phyloP scores from a whole-genome alignment of 1,139 yeast species.

The Yamadazyma blattariae region DNA sequence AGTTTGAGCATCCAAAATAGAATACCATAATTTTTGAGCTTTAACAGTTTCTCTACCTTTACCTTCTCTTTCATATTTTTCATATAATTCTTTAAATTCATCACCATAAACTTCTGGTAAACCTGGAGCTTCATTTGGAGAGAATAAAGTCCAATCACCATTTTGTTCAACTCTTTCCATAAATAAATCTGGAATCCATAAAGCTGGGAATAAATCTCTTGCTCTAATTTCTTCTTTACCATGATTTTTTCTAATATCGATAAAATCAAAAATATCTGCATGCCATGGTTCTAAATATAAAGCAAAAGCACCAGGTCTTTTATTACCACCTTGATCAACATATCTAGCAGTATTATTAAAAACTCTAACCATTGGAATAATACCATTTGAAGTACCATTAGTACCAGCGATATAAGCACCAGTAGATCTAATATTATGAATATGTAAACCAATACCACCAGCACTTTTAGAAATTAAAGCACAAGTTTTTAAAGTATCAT shows the following conservation, averaged over 20 bases:
- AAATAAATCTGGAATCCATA: slow-evolving; percentile 88
- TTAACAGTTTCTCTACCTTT: slow-evolving; percentile 69
- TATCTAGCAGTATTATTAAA: slow-evolving; percentile 90
- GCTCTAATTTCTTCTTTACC: slow-evolving; percentile 92
- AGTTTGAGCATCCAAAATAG: slow-evolving; percentile 83
- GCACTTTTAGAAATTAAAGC: slow-evolving; percentile 88
- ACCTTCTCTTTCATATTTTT: slow-evolving; percentile 67
- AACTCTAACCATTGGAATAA: slow-evolving; percentile 87
- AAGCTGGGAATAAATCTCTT: slow-evolving; percentile 85
- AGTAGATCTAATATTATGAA: slow-evolving; percentile 79
- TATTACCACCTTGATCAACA: slow-evolving; percentile 93
- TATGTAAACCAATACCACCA: slow-evolving; percentile 86
- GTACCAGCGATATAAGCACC: slow-evolving; percentile 89
- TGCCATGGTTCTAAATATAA: slow-evolving; percentile 92
- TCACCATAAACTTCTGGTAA: slow-evolving; percentile 78
- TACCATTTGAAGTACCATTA: slow-evolving; percentile 85
- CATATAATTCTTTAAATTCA: slow-evolving; percentile 70
- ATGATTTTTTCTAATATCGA: slow-evolving; percentile 84
- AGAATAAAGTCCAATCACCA: slow-evolving; percentile 80
- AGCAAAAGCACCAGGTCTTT: slow-evolving; percentile 93
- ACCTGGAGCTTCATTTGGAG: slow-evolving; percentile 88
- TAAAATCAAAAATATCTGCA: slow-evolving; percentile 77
- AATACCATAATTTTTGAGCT: slow-evolving; percentile 88
- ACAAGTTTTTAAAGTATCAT: slow-evolving; percentile 80
- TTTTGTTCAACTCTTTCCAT: slow-evolving; percentile 84